Evolutionary conservation across 768 basidiomycete genomes (phyloP), one percentile per base, ranked within the genome.

Genomic region (Grammothele lineata): DNA sequence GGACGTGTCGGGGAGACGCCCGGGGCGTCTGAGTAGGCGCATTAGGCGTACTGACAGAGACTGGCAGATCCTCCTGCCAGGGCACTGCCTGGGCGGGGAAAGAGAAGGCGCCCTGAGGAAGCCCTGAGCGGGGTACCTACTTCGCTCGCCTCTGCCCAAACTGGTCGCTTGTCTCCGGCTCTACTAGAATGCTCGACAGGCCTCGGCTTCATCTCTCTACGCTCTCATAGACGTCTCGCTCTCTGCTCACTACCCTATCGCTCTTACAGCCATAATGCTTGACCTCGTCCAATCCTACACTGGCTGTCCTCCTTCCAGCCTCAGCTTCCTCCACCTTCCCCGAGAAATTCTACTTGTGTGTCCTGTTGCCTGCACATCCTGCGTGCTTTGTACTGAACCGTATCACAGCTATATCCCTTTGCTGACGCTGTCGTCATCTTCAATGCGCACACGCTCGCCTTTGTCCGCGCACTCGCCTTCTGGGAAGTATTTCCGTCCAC

Each of bases 401-500:
- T 34, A 25, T 14, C 19, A 23, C 55, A 92, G 87, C 64, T 89
- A 7, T 87, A 90, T 61, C 72, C 85, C 5, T 86, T 85, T 15
- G 80, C 79, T 30, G 80, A 87, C 60, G 73, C 81, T 2, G 63
- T 91, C 52, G 72, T 89, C 46, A 68, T 91, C 36, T 77, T 87
- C 57, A 71, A 90, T 71, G 85, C 88, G n/a, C 74, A 69, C 46
- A 74, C 70, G 14, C 78, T 91, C 26, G 63, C 70, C 15, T 72
- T 92, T 37, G 63, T 83, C 47, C 82, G 84, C 49, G 78, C 85
- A 37, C 77, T 92, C 19, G 79, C 83, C 25, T 87, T 92, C 58
- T 84, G 78, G 71, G 87, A 92, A 61, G 86, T 83, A 5, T 92
- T 89, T 60, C 87, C 89, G 5, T 74, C 77, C n/a, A 57, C 70